Conservation (phyloP, 495 filamentous ascomycete species). For the Cryomyces minteri region DNA sequence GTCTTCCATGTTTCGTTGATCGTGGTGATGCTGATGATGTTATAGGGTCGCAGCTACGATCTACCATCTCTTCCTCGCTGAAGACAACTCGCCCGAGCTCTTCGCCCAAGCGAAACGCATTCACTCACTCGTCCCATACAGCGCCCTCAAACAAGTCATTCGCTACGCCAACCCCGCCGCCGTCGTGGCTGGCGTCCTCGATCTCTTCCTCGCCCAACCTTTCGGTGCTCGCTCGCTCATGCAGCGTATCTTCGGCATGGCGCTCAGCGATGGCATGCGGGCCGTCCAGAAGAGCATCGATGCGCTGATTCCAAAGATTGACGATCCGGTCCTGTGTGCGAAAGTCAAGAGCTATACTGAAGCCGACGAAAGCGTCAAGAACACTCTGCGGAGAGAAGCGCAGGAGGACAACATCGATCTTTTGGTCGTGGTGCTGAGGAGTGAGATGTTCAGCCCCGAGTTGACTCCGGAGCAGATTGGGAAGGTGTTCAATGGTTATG, state of each 20-base stretch:
- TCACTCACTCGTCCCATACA: conserved; percentile 85
- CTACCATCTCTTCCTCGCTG: conserved; percentile 92
- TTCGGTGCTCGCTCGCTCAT: conserved; percentile 78
- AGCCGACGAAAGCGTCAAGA: conserved; percentile 53
- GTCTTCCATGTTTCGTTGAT: background rate
- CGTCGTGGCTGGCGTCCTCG: conserved; percentile 83
- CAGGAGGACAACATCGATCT: conserved; percentile 54
- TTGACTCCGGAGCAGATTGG: conserved; percentile 56
- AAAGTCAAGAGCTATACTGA: conserved; percentile 69
- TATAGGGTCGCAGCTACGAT: conserved; percentile 71
- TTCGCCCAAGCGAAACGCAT: conserved; percentile 89
- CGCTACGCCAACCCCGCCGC: conserved; percentile 88
- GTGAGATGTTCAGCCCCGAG: conserved; percentile 49
- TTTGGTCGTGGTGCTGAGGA: conserved; percentile 63
- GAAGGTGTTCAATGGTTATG: conserved; percentile 78
- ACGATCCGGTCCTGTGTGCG: conserved; percentile 55
- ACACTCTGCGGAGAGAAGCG: conserved; percentile 54
- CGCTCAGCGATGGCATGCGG: conserved; percentile 75
- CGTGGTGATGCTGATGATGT: background rate
- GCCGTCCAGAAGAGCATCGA: conserved; percentile 74
- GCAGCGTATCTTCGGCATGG: conserved; percentile 84
- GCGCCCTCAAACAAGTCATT: conserved; percentile 86
- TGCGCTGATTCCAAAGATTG: conserved; percentile 50
- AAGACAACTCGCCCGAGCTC: conserved; percentile 91
- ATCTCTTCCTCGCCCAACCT: conserved; percentile 88